phyloP scores from a whole-genome alignment of 1,284 basidiomycete genomes.

The Ganoderma boninense region DNA sequence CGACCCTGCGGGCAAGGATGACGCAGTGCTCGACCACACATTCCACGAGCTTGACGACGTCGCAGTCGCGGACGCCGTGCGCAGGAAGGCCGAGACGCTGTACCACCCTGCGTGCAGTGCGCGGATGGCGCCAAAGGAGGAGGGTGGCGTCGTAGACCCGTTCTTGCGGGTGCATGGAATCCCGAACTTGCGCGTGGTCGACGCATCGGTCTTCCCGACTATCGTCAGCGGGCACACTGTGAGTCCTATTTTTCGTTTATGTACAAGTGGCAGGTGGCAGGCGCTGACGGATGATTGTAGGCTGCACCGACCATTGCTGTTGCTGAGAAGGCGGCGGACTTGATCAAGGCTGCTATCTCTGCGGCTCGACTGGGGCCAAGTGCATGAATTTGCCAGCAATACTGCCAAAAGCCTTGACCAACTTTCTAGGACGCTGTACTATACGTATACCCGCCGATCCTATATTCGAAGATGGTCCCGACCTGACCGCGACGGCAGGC shows the following conservation, averaged over 20 bases:
- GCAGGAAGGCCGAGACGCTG: constrained; percentile 61
- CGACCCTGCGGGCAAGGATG: constrained; percentile 45
- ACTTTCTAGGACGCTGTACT: neutral
- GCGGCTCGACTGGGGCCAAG: neutral
- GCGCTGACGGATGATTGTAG: constrained; percentile 42
- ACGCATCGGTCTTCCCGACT: constrained; percentile 66
- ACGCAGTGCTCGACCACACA: constrained; percentile 39
- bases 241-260: constrained; percentile 32
- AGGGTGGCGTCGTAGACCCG: constrained; percentile 52
- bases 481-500: neutral
- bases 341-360: constrained; percentile 52
- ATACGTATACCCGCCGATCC: neutral
- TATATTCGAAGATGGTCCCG: neutral
- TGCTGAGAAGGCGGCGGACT: constrained; percentile 71
- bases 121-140: constrained; percentile 60
- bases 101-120: constrained; percentile 68
- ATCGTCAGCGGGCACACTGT: constrained; percentile 72
- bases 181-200: constrained; percentile 60
- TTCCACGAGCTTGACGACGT: constrained; percentile 40
- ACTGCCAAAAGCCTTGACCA: neutral
- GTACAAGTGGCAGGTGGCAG: neutral
- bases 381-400: neutral
- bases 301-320: constrained; percentile 64
- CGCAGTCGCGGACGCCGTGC: constrained; percentile 47
- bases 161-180: constrained; percentile 48